Conservation (phyloP, 495 filamentous ascomycete genomes). For the Talaromyces liani region DNA sequence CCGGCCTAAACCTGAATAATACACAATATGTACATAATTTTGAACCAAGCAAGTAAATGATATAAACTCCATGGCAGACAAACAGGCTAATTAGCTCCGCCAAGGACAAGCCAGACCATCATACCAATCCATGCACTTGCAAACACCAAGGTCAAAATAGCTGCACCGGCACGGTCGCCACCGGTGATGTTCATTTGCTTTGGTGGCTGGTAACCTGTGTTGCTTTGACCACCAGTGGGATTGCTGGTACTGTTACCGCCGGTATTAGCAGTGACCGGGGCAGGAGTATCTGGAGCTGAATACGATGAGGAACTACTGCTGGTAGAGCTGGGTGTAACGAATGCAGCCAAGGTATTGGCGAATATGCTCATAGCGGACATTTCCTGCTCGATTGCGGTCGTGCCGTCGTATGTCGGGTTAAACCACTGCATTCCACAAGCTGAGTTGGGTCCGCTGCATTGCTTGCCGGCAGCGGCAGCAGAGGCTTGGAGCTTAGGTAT, state of each 20-base stretch:
- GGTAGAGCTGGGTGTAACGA: slow-evolving; percentile 21
- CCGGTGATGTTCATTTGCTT: slow-evolving; percentile 36
- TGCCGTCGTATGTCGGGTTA: slow-evolving; percentile 35
- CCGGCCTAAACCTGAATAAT: neutral
- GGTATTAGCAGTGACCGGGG: slow-evolving; percentile 46
- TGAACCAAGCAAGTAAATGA: neutral
- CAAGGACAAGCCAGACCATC: slow-evolving; percentile 35
- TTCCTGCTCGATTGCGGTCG: slow-evolving; percentile 46
- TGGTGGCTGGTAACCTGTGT: slow-evolving; percentile 15
- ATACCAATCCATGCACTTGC: slow-evolving; percentile 44
- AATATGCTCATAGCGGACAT: slow-evolving; percentile 54
- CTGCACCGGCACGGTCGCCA: slow-evolving; percentile 56
- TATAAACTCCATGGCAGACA: neutral
- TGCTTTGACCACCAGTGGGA: slow-evolving; percentile 44
- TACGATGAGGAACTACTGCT: neutral
- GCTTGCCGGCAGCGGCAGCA: slow-evolving; percentile 51
- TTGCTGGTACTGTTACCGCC: slow-evolving; percentile 64
- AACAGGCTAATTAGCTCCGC: slow-evolving; percentile 11
- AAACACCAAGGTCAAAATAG: slow-evolving; percentile 55
- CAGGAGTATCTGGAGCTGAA: slow-evolving; percentile 13
- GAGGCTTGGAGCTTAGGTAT: slow-evolving; percentile 47
- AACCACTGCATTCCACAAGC: slow-evolving; percentile 52
- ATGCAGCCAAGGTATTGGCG: slow-evolving; percentile 41
- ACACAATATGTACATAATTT: slow-evolving; percentile 4
- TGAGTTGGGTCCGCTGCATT: slow-evolving; percentile 47